These are phyloP conservation scores for Cinchona pubescens DNA, from an alignment of 257 asterid species.

Conservation along the genomic window DNA sequence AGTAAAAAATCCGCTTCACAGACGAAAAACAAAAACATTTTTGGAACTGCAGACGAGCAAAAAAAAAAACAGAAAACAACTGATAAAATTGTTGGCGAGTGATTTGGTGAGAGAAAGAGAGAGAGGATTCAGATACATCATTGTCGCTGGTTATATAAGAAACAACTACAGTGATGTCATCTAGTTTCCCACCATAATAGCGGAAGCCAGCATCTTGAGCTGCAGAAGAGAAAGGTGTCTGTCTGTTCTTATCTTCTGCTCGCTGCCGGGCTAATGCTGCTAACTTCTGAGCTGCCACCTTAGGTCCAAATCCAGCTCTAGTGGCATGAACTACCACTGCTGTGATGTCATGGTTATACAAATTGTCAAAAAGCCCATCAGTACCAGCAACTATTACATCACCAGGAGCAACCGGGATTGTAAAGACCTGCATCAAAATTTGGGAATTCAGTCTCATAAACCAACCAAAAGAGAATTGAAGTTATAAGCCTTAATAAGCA, in stretches of 20 bases:
- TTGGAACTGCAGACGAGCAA: neutral
- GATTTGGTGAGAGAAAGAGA: constrained; percentile 11
- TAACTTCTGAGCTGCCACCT: constrained; percentile 88
- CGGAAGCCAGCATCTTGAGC: constrained; percentile 97
- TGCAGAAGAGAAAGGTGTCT: constrained; percentile 92
- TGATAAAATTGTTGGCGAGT: neutral
- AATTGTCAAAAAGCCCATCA: constrained; percentile 96
- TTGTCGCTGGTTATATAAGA: constrained; percentile 66
- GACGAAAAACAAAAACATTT: neutral
- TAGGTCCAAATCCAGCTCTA: constrained; percentile 86
- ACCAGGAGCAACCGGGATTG: constrained; percentile 83
- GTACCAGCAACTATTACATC: constrained; percentile 95
- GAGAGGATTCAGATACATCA: constrained; percentile 47
- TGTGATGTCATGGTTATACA: constrained; percentile 77
- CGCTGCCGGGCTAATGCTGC: constrained; percentile 89
- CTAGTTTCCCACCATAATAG: constrained; percentile 92
- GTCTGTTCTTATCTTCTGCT: constrained; percentile 82
- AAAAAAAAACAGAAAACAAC: neutral
- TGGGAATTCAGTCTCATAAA: constrained; percentile 8
- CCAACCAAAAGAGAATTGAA: neutral
- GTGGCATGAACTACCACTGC: constrained; percentile 80
- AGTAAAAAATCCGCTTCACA: neutral
- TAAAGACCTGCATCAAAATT: constrained; percentile 61
- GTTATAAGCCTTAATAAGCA: neutral
- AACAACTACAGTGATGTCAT: constrained; percentile 85